Evolutionary conservation across 192 early-diverging fungal genomes (phyloP).

Genomic region (Linderina pennispora): DNA sequence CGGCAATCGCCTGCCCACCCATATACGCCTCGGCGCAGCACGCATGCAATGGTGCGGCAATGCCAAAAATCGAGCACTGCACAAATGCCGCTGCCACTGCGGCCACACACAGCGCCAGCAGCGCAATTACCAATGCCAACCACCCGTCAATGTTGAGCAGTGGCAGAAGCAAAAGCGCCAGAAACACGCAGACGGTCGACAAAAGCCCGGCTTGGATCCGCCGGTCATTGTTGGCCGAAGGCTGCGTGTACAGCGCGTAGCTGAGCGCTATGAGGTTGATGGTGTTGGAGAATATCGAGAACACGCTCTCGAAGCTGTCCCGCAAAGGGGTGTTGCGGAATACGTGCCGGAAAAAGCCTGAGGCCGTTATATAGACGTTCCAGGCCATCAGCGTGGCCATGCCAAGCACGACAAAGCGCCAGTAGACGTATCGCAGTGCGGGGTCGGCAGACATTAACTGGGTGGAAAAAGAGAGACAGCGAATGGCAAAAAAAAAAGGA

Average conservation of each 20-base stretch:
- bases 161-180: constrained; percentile 42
- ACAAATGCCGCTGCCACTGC: constrained; percentile 58
- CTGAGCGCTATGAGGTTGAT: constrained; percentile 53
- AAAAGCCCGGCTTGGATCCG: constrained; percentile 36
- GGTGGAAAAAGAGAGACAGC: neutral
- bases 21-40: constrained; percentile 66
- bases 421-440: constrained; percentile 23
- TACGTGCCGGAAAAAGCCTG: constrained; percentile 60
- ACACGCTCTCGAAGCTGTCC: constrained; percentile 71
- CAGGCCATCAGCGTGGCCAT: constrained; percentile 67
- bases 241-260: constrained; percentile 39
- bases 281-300: constrained; percentile 55
- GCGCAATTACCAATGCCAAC: constrained; percentile 37
- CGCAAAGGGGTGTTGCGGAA: constrained; percentile 55
- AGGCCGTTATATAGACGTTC: constrained; percentile 75
- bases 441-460: constrained; percentile 5
- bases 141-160: constrained; percentile 48
- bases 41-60: constrained; percentile 58
- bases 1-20: constrained; percentile 60
- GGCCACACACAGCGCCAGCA: constrained; percentile 47
- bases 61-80: constrained; percentile 65
- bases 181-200: constrained; percentile 47
- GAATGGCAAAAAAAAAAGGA: neutral
- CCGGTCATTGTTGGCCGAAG: constrained; percentile 30
- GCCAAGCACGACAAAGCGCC: constrained; percentile 62